phyloP scores from a whole-genome alignment of 441 rosid species.

The Croton laevigatus region DNA sequence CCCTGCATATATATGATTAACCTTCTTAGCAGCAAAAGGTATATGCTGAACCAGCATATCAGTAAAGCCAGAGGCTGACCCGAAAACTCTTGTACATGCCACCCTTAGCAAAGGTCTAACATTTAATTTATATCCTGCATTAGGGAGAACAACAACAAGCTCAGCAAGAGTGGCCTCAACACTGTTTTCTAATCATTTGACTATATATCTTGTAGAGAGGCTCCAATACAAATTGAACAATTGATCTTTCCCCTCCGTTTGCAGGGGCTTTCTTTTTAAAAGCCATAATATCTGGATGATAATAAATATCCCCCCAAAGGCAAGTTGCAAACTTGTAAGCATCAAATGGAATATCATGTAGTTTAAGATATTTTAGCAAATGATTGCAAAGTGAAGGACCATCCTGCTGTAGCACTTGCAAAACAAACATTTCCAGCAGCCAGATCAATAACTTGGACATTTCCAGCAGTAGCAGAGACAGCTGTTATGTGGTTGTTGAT shows the following conservation, averaged over 20 bases:
- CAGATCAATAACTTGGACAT: slow-evolving; percentile 80
- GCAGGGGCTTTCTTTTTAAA: slow-evolving; percentile 78
- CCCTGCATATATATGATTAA: slow-evolving; percentile 77
- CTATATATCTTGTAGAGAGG: slow-evolving; percentile 96
- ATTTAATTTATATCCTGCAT: slow-evolving; percentile 83
- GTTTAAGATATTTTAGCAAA: slow-evolving; percentile 90
- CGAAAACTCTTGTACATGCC: slow-evolving; percentile 89
- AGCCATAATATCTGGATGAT: slow-evolving; percentile 62
- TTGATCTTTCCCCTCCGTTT: slow-evolving; percentile 88
- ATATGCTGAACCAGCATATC: slow-evolving; percentile 94
- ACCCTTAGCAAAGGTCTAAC: slow-evolving; percentile 89
- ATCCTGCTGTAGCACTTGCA: slow-evolving; percentile 94
- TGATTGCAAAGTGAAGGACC: slow-evolving; percentile 97
- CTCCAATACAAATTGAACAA: slow-evolving; percentile 90
- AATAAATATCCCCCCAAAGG: slow-evolving; percentile 93
- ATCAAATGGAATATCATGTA: slow-evolving; percentile 89
- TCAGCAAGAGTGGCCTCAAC: slow-evolving; percentile 94
- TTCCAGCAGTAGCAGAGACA: slow-evolving; percentile 82
- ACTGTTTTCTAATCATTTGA: slow-evolving; percentile 97
- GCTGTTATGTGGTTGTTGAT: slow-evolving; percentile 88
- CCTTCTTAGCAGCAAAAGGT: slow-evolving; percentile 88
- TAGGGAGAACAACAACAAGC: slow-evolving; percentile 87
- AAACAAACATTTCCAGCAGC: slow-evolving; percentile 91
- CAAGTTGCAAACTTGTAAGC: slow-evolving; percentile 82
- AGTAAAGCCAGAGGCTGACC: slow-evolving; percentile 90